Evolutionary conservation across 371 early-diverging fungal species (phyloP), one percentile per base, ranked within the genome.

Genomic region (Funneliformis caledonium): DNA sequence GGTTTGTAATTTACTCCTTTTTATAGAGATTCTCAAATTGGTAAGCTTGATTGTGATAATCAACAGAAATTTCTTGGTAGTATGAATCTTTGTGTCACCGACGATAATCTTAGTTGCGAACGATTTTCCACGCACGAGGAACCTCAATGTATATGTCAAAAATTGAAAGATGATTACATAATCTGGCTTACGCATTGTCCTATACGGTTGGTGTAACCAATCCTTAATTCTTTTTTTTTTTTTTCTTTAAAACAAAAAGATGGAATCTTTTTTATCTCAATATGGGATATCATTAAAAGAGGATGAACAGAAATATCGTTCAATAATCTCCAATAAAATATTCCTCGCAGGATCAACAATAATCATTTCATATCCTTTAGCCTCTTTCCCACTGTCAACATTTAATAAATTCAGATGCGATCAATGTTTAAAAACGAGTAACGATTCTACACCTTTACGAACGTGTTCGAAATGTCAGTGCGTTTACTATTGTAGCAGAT

Each of bases 391-490:
- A 68, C 47, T 42, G 33, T 33, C 9, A 50, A 26, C 33, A 1
- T 22, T 8, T 65, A 16, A 22, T 9, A 68, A 78, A 50, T 4
- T n/a, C 1, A 26, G 19, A 8, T 78, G 78, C 52, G 33, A 78
- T 78, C 67, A 78, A 50, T 78, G 78, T 68, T 68, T 78, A 37
- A 48, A 68, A 68, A 67, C 33, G 67, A 33, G 43, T 22, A 7
- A 43, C 4, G 4, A 50, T 50, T 14, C 22, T 11, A 14, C 16
- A 59, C 75, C 56, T 22, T 19, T 78, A 22, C n/a, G 68, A 52
- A 45, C 78, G 0, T 78, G 78, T 52, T 78, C 78, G n/a, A 50
- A n/a, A 68, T 78, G 78, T 37, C 31, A 68, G 26, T 31, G 31
- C n/a, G 31, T 45, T 9, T 50, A 67, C 33, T 78, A 78, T 68